Percentiles rank a stretch among this genome's conserved stretches.
Evolutionary conservation across 768 basidiomycete species (phyloP).

Genomic region (Tylopilus plumbeoviolaceoides): DNA sequence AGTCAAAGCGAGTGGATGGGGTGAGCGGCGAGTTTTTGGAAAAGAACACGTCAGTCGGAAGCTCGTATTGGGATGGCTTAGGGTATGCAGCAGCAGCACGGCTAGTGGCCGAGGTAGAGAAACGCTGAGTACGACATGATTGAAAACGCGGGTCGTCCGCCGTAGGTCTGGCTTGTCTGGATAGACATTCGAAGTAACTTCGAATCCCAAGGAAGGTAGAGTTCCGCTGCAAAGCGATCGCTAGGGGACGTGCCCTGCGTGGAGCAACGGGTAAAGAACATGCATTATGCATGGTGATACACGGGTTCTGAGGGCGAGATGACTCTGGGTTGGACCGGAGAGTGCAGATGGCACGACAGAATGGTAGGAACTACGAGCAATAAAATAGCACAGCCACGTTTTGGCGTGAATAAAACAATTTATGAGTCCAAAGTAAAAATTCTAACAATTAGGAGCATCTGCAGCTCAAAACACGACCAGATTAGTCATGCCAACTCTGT

Average conservation of each 20-base stretch:
- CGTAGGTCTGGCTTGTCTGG: neutral
- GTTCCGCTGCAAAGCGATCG: conserved; percentile 5
- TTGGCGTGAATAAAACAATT: neutral
- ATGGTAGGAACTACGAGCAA: neutral
- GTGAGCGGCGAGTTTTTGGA: conserved; percentile 27
- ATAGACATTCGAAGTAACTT: conserved; percentile 24
- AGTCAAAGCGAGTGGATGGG: conserved; percentile 48
- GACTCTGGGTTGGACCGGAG: neutral
- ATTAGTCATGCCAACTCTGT: neutral
- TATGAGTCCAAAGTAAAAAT: neutral
- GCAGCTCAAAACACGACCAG: neutral
- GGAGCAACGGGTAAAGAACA: conserved; percentile 3
- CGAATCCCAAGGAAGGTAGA: conserved; percentile 31
- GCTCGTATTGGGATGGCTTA: conserved; percentile 17
- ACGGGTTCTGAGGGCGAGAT: neutral
- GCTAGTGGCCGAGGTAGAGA: conserved; percentile 16
- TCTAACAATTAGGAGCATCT: neutral
- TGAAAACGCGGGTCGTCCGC: neutral
- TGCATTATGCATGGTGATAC: conserved; percentile 19
- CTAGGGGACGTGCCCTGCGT: conserved; percentile 4
- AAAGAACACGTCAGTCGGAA: conserved; percentile 28
- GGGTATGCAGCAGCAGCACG: conserved; percentile 5
- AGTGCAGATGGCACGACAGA: neutral
- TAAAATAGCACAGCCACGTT: conserved; percentile 16
- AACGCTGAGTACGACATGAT: neutral